A percentile compares a stretch with the other conserved stretches of the same genome.
phyloP scores from a whole-genome alignment of 1,284 basidiomycete genomes.

The Melampsora larici-populina region DNA sequence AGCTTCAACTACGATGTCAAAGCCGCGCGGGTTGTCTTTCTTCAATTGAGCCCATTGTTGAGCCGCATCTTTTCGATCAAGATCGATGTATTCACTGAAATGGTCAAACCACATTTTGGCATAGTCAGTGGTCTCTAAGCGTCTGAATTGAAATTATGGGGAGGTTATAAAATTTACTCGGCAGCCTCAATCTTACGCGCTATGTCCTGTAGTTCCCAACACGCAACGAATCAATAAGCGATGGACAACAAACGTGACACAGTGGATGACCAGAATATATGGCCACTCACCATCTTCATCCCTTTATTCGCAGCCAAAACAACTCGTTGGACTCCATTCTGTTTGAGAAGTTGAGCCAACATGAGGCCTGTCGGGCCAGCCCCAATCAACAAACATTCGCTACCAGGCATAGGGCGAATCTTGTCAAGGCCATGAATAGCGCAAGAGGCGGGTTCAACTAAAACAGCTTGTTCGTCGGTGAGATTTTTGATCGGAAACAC shows the following conservation, averaged over 20 bases:
- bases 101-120: conserved; percentile 57
- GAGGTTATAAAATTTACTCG: conserved; percentile 10
- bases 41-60: conserved; percentile 74
- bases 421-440: conserved; percentile 84
- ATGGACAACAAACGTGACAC: neutral
- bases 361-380: conserved; percentile 78
- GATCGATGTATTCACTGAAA: conserved; percentile 75
- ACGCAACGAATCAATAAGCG: neutral
- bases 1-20: conserved; percentile 82
- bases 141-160: neutral
- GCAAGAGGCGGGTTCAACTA: conserved; percentile 75
- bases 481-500: conserved; percentile 79
- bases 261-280: neutral
- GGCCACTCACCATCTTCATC: conserved; percentile 63
- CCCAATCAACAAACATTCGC: conserved; percentile 69
- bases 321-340: conserved; percentile 72
- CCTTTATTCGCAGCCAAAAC: conserved; percentile 78
- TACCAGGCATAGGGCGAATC: conserved; percentile 69
- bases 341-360: conserved; percentile 76
- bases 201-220: conserved; percentile 57
- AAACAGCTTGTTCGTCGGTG: conserved; percentile 77
- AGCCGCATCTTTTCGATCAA: conserved; percentile 71
- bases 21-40: conserved; percentile 74
- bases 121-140: neutral
- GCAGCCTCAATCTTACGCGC: conserved; percentile 62